Evolutionary conservation across 2,329 filamentous ascomycete species (phyloP).

Genomic region (Sclerotinia minor): DNA sequence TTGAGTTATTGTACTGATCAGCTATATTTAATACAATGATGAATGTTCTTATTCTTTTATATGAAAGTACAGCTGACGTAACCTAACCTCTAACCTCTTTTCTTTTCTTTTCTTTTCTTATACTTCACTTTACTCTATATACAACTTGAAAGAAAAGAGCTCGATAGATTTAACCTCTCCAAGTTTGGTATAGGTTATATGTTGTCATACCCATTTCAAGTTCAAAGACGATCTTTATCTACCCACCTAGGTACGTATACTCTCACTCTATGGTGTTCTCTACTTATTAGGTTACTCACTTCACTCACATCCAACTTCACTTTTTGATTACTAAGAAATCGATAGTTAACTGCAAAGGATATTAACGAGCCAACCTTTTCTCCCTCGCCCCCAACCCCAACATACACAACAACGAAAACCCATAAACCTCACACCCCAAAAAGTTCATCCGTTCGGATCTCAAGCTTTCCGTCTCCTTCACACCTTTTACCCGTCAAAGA

Average conservation of each 20-base stretch:
- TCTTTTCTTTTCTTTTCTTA: too few relatives aligned
- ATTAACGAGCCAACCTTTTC: too few relatives aligned
- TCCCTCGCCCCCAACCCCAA: too few relatives aligned
- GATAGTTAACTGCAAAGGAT: not conserved
- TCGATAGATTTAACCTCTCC: not conserved
- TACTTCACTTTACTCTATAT: too few relatives aligned
- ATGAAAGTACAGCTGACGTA: too few relatives aligned
- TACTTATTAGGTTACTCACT: too few relatives aligned
- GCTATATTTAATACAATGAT: not conserved
- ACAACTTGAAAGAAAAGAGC: slow-evolving; percentile 4
- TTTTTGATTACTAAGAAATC: not conserved
- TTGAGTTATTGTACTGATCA: too few relatives aligned
- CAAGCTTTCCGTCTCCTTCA: not conserved
- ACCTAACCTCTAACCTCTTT: too few relatives aligned
- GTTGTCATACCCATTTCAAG: not conserved
- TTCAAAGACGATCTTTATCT: not conserved
- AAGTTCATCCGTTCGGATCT: slow-evolving; percentile 12
- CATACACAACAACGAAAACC: too few relatives aligned
- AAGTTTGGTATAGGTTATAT: not conserved
- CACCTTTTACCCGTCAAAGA: not conserved
- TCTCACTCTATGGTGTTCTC: too few relatives aligned
- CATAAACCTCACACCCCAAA: too few relatives aligned
- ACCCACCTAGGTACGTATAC: not conserved
- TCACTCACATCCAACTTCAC: not conserved
- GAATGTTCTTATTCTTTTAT: too few relatives aligned